Percentiles rank a stretch among this genome's conserved stretches.
Evolutionary conservation across 2,329 filamentous ascomycete species (phyloP).

Genomic region (Leptographium procerum): DNA sequence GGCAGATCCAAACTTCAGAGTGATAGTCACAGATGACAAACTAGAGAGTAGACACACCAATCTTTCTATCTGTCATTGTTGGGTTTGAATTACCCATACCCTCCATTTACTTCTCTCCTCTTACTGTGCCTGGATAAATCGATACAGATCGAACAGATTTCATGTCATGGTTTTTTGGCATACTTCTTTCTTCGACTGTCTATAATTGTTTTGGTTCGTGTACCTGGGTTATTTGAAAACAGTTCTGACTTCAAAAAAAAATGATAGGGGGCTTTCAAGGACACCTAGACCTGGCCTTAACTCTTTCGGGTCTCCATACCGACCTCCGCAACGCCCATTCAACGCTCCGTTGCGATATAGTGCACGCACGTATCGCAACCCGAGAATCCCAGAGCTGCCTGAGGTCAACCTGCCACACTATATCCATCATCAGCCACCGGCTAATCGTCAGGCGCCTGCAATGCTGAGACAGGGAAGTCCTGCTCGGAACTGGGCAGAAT

Average conservation of each 20-base stretch:
- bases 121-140: not conserved
- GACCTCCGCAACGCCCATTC: not conserved
- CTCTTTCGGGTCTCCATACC: slow-evolving; percentile 1
- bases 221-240: not conserved
- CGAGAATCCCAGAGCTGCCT: not conserved
- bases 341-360: not conserved
- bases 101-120: not conserved
- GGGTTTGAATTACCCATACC: not conserved
- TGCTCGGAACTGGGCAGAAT: not conserved
- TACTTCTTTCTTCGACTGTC: not conserved
- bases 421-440: not conserved
- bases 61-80: too few species aligned
- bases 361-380: not conserved
- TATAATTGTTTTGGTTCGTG: not conserved
- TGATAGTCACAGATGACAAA: not conserved
- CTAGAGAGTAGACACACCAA: not conserved
- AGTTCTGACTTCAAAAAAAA: not conserved
- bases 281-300: not conserved
- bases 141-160: too few species aligned
- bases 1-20: not conserved
- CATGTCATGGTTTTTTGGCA: too few species aligned
- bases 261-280: not conserved
- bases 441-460: not conserved
- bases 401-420: not conserved
- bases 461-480: not conserved